A percentile compares a stretch with the other conserved stretches of the same genome.
Evolutionary conservation across 148 eudicot species (phyloP).

Genomic region (Amaranthus cruentus): DNA sequence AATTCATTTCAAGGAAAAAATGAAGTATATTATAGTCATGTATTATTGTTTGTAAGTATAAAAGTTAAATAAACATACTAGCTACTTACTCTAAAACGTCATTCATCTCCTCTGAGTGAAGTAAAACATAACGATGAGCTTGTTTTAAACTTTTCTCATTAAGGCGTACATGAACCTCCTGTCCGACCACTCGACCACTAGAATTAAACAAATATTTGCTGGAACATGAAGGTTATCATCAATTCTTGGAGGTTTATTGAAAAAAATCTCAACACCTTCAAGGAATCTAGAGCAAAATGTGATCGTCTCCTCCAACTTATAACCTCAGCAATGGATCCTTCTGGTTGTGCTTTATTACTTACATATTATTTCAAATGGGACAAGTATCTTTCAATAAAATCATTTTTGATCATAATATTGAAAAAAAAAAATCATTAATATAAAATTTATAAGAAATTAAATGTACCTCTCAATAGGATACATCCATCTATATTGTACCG

Average conservation of each 20-base stretch:
- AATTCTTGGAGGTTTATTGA: neutral
- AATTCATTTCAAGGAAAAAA: neutral
- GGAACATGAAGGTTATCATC: neutral
- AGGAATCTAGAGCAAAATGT: slow-evolving; percentile 7
- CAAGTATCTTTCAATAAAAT: no score
- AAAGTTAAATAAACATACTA: neutral
- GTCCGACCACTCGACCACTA: no score
- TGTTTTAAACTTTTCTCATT: no score
- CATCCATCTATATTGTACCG: no score
- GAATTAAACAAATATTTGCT: neutral
- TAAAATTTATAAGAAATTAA: no score
- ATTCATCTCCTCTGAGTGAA: no score
- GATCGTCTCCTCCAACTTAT: slow-evolving; percentile 1
- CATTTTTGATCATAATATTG: no score
- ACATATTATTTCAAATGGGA: neutral
- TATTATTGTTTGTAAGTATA: neutral
- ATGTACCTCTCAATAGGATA: no score
- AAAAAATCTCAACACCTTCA: slow-evolving; percentile 7
- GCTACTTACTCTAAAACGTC: slow-evolving; percentile 2
- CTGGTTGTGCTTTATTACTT: no score
- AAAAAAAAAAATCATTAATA: no score
- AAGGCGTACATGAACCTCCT: no score
- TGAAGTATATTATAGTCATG: neutral
- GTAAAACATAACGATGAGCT: no score
- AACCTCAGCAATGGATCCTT: slow-evolving; percentile 8